These are phyloP conservation scores for Brettanomyces anomalus DNA, from an alignment of 805 yeast genomes.

Conservation along the genomic window DNA sequence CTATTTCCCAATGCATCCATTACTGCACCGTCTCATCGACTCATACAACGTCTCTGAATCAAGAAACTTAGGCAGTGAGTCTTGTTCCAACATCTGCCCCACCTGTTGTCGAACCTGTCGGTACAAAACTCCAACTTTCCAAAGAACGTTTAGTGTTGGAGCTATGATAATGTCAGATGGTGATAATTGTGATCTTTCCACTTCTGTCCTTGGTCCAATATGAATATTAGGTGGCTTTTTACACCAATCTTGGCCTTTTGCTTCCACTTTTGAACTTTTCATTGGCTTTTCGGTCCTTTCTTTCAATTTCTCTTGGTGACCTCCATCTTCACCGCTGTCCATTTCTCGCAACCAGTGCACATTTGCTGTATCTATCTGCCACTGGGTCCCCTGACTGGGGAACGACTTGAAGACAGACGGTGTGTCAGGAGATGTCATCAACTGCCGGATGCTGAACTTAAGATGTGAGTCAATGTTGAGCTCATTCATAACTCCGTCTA, in stretches of 20 bases:
- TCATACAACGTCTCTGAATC: constrained; percentile 30
- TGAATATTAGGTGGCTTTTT: not conserved
- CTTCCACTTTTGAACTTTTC: not conserved
- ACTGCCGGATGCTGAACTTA: constrained; percentile 5
- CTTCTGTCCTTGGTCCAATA: not conserved
- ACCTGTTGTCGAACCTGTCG: constrained; percentile 42
- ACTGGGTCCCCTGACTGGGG: not conserved
- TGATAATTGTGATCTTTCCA: constrained; percentile 7
- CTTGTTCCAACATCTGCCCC: constrained; percentile 55
- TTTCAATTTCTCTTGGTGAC: no score
- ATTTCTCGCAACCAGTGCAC: not conserved
- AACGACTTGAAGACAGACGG: not conserved
- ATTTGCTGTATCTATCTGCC: not conserved
- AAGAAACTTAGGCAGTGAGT: constrained; percentile 66
- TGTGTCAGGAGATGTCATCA: constrained; percentile 9
- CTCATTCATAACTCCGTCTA: constrained; percentile 58
- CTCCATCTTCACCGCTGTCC: not conserved
- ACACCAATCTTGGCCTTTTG: not conserved
- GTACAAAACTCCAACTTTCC: constrained; percentile 33
- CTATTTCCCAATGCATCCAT: not conserved
- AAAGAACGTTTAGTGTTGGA: constrained; percentile 28
- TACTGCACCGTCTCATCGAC: constrained; percentile 9
- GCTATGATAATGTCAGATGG: constrained; percentile 28
- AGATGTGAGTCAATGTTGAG: constrained; percentile 49
- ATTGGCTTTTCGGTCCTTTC: not conserved